These are phyloP conservation scores for Salvia splendens DNA, from an alignment of 257 asterid genomes.

Conservation along the genomic window DNA sequence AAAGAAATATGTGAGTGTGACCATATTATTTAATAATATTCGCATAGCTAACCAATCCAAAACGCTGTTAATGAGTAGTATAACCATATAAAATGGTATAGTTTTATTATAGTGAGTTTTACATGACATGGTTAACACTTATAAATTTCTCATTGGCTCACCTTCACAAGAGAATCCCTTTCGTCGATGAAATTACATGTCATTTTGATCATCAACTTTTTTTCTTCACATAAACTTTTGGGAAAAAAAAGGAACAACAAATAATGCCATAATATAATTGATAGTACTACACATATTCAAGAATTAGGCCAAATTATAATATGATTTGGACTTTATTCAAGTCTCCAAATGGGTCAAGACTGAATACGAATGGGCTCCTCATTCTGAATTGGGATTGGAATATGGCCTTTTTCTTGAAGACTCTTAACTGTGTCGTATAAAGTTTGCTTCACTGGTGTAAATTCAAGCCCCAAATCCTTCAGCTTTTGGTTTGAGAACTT, in stretches of 20 bases:
- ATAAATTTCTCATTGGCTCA: neutral
- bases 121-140: too few species aligned
- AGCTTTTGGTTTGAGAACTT: constrained; percentile 87
- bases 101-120: too few species aligned
- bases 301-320: neutral
- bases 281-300: neutral
- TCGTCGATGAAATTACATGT: neutral
- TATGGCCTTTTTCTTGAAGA: constrained; percentile 82
- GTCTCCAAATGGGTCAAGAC: constrained; percentile 31
- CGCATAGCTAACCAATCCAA: too few species aligned
- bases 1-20: too few species aligned
- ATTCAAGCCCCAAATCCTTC: constrained; percentile 76
- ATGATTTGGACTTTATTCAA: constrained; percentile 16
- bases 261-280: neutral
- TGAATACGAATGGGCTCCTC: constrained; percentile 54
- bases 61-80: too few species aligned
- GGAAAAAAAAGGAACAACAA: too few species aligned
- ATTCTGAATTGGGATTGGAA: constrained; percentile 57
- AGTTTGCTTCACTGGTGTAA: constrained; percentile 73
- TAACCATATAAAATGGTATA: too few species aligned
- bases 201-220: neutral
- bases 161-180: neutral
- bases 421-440: constrained; percentile 80
- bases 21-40: too few species aligned
- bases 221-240: neutral